Conservation (phyloP, 2,329 filamentous ascomycete genomes). For the Ambrosiella cleistominuta region DNA sequence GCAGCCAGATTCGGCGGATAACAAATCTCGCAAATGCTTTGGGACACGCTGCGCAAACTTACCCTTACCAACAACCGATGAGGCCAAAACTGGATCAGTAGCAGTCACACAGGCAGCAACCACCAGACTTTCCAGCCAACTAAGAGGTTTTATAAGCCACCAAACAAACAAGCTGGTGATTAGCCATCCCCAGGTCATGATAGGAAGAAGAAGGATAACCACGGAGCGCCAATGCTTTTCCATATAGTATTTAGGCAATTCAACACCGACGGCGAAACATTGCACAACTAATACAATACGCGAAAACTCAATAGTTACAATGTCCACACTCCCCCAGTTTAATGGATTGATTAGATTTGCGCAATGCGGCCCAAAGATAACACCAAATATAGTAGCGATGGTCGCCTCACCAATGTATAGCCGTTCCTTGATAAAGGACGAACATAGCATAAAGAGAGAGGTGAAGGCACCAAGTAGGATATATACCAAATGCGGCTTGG, state of each 20-base stretch:
- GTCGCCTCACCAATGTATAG: slow-evolving; percentile 98
- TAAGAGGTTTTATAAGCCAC: slow-evolving; percentile 65
- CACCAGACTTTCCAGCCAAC: slow-evolving; percentile 78
- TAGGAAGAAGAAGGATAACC: slow-evolving; percentile 67
- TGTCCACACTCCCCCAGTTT: slow-evolving; percentile 68
- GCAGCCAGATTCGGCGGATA: slow-evolving; percentile 93
- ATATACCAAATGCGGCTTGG: slow-evolving; percentile 92
- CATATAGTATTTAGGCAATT: slow-evolving; percentile 90
- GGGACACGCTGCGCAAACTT: slow-evolving; percentile 97
- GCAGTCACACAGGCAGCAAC: slow-evolving; percentile 89
- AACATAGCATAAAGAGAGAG: slow-evolving; percentile 94
- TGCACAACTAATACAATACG: slow-evolving; percentile 80
- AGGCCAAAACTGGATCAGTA: slow-evolving; percentile 90
- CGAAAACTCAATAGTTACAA: slow-evolving; percentile 77
- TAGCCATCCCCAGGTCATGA: slow-evolving; percentile 96
- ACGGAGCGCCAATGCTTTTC: slow-evolving; percentile 95
- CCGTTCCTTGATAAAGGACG: slow-evolving; percentile 93
- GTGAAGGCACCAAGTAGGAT: slow-evolving; percentile 97
- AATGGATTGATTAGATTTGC: slow-evolving; percentile 62
- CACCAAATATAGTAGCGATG: slow-evolving; percentile 71
- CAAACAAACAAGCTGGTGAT: slow-evolving; percentile 86
- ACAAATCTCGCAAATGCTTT: slow-evolving; percentile 85
- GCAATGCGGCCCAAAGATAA: slow-evolving; percentile 76
- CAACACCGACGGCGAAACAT: slow-evolving; percentile 81
- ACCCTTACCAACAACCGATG: slow-evolving; percentile 94